These are phyloP conservation scores for Fusarium udum DNA, from an alignment of 2,329 filamentous ascomycete species.

Conservation along the genomic window DNA sequence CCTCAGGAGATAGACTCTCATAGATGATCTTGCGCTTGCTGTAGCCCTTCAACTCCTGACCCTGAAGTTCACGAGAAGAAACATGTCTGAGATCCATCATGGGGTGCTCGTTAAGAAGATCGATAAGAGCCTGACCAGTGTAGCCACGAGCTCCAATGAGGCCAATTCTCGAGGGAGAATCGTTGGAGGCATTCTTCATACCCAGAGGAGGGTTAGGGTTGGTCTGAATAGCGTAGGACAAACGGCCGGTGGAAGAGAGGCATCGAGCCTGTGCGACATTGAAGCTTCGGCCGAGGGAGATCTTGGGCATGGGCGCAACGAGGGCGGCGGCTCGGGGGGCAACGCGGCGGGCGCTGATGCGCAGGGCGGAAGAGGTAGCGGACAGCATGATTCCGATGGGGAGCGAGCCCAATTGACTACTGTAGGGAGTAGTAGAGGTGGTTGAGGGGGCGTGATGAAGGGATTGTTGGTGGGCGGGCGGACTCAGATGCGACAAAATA, in stretches of 20 bases:
- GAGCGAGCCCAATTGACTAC: constrained; percentile 22
- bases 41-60: constrained; percentile 88
- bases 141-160: constrained; percentile 94
- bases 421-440: not conserved
- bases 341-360: constrained; percentile 22
- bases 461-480: not conserved
- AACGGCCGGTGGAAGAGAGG: not conserved
- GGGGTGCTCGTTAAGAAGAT: constrained; percentile 86
- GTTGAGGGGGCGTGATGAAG: not conserved
- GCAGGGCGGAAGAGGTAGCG: constrained; percentile 18
- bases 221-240: constrained; percentile 57
- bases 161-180: constrained; percentile 79
- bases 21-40: constrained; percentile 91
- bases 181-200: constrained; percentile 86
- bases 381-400: constrained; percentile 24
- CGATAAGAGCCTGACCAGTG: constrained; percentile 90
- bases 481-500: constrained; percentile 1
- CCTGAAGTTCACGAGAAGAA: constrained; percentile 90
- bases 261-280: not conserved
- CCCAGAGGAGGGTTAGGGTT: constrained; percentile 87
- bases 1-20: constrained; percentile 87
- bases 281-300: constrained; percentile 4
- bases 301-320: constrained; percentile 33
- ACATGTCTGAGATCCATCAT: constrained; percentile 91
- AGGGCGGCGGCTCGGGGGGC: not conserved